phyloP scores from a whole-genome alignment of 495 filamentous ascomycete species.

The Cetradonia linearis region DNA sequence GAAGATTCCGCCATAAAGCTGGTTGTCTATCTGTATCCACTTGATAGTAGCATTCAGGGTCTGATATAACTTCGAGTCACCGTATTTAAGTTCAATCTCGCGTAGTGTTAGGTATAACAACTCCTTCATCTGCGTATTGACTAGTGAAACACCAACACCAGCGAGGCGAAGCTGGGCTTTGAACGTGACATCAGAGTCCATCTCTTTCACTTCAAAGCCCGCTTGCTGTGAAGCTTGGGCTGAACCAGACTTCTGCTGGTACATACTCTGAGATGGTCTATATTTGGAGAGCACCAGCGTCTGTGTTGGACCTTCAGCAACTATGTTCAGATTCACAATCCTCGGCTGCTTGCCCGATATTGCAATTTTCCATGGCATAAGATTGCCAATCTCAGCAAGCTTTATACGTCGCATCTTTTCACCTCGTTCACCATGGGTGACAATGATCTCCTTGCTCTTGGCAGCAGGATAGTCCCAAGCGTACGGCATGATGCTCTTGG shows the following conservation, averaged over 20 bases:
- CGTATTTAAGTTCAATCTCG: constrained; percentile 83
- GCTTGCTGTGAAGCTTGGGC: constrained; percentile 42
- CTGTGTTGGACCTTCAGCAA: constrained; percentile 89
- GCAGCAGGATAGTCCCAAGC: constrained; percentile 97
- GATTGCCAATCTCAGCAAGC: constrained; percentile 89
- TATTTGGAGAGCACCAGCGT: constrained; percentile 92
- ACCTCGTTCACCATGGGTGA: constrained; percentile 66
- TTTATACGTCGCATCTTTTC: constrained; percentile 71
- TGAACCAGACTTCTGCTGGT: constrained; percentile 62
- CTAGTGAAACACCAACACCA: constrained; percentile 84
- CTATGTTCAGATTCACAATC: constrained; percentile 92
- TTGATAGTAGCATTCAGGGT: constrained; percentile 82
- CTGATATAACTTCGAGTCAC: constrained; percentile 85
- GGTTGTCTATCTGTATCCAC: constrained; percentile 99
- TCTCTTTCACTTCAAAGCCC: constrained; percentile 87
- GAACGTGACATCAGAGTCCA: constrained; percentile 79
- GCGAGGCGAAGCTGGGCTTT: constrained; percentile 77
- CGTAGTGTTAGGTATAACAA: constrained; percentile 88
- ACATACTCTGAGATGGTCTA: constrained; percentile 85
- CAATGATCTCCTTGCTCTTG: constrained; percentile 85
- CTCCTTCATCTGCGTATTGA: constrained; percentile 87
- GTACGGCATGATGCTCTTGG: constrained; percentile 97
- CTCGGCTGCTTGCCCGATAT: constrained; percentile 50
- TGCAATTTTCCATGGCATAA: constrained; percentile 78
- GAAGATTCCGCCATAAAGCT: constrained; percentile 96